Conservation (phyloP, 805 yeast genomes). For the Candida methanosorbosa region DNA sequence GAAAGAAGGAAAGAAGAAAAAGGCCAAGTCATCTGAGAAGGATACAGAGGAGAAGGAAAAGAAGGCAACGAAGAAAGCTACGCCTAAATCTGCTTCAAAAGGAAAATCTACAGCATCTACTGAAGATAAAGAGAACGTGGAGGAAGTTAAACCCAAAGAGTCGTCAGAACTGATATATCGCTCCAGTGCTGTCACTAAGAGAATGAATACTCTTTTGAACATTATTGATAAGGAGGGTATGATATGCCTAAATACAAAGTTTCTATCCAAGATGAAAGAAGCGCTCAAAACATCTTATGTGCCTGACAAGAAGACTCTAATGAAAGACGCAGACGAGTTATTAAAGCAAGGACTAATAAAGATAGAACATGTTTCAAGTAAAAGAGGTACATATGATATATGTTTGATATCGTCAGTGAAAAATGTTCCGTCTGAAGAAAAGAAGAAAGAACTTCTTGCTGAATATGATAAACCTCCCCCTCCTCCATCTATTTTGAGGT, state of each 20-base stretch:
- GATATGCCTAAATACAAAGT: not conserved
- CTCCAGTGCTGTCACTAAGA: not conserved
- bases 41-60: not conserved
- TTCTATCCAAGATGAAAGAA: not conserved
- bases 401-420: constrained; percentile 3
- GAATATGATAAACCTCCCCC: not conserved
- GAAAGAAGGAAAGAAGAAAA: not conserved
- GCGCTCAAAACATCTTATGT: not conserved
- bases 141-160: not conserved
- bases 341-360: constrained; percentile 18
- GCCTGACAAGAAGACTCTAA: constrained; percentile 44
- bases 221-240: not conserved
- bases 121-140: not conserved
- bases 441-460: constrained; percentile 1
- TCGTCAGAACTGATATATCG: not conserved
- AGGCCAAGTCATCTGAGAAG: not conserved
- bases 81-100: not conserved
- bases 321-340: constrained; percentile 32
- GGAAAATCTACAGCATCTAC: not conserved
- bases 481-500: no score
- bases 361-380: constrained; percentile 2
- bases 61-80: not conserved
- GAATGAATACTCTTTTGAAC: not conserved
- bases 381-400: not conserved
- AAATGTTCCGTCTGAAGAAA: constrained; percentile 10